phyloP scores from a whole-genome alignment of 1,139 yeast genomes.

The Pichia sp. region DNA sequence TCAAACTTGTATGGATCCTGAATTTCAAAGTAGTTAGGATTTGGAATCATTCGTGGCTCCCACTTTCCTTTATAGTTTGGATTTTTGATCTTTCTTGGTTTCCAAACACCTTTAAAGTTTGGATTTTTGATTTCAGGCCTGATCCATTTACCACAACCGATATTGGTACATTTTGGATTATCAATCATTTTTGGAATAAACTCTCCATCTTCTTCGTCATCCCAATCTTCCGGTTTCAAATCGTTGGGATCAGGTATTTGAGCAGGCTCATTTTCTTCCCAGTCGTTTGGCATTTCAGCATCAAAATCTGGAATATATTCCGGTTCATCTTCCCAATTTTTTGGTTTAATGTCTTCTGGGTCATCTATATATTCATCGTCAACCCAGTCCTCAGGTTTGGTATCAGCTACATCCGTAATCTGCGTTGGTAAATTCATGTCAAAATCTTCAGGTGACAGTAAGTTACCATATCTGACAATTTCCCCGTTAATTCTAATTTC shows the following conservation, averaged over 20 bases:
- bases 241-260: slow-evolving; percentile 62
- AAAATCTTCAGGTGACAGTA: slow-evolving; percentile 45
- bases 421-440: slow-evolving; percentile 52
- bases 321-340: slow-evolving; percentile 66
- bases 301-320: slow-evolving; percentile 55
- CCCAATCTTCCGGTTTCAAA: slow-evolving; percentile 67
- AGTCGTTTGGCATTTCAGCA: slow-evolving; percentile 61
- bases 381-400: slow-evolving; percentile 76
- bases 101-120: slow-evolving; percentile 71
- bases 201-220: slow-evolving; percentile 79
- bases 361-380: slow-evolving; percentile 57
- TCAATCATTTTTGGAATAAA: slow-evolving; percentile 64
- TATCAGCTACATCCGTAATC: slow-evolving; percentile 53
- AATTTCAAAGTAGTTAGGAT: slow-evolving; percentile 56
- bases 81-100: slow-evolving; percentile 55
- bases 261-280: slow-evolving; percentile 61
- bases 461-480: slow-evolving; percentile 58
- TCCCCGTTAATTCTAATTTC: slow-evolving; percentile 82
- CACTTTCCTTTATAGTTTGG: slow-evolving; percentile 77
- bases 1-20: slow-evolving; percentile 52
- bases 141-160: slow-evolving; percentile 74
- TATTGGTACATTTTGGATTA: slow-evolving; percentile 62
- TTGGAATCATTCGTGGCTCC: slow-evolving; percentile 58
- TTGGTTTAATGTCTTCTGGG: slow-evolving; percentile 61
- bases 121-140: slow-evolving; percentile 63